Evolutionary conservation across 2,329 filamentous ascomycete species (phyloP), one percentile per base, ranked within the genome.

Genomic region (Colletotrichum limetticola): DNA sequence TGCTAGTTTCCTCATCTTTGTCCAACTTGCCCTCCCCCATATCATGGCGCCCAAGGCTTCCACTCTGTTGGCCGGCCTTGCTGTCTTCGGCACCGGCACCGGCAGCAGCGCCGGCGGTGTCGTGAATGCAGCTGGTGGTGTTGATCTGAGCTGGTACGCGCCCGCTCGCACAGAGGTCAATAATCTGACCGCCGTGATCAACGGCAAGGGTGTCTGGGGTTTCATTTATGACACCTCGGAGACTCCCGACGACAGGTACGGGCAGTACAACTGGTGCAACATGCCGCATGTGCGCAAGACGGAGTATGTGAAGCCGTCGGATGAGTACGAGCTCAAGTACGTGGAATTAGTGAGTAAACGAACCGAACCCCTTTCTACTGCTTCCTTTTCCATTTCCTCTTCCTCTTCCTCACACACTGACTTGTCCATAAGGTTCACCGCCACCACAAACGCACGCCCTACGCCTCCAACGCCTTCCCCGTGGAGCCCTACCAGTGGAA

Each of bases 361-460:
- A 19, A 19, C 0, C 37, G 26, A 28, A 28, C 53, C n/a, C 16
- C 26, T 19, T n/a, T 7, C 4, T 42, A 16, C n/a, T 8, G 16
- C 0, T 24, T 22, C 26, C 7, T 24, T 14, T 58, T 22, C 26
- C 7, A 22, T 14, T 58, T 52, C 61, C 60, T 26, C 14, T 2
- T n/a, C 16, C n/a, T 1, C 6, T 9, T 59, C 49, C 46, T 65
- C 5, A 32, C 14, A 2, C 58, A 30, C 37, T 61, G 32, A 69
- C 24, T n/a, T 9, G 1, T 32, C 32, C n/a, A 11, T 6, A 55
- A 92, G 87, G 93, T 95, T 62, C 94, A 97, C 78, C 89, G 94
- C 64, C 94, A 97, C 79, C 94, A 97, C 82, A 97, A 97, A 80
- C 90, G 94, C 26, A 97, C 94, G 0, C 94, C 94, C 0, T 97